Conservation (phyloP, 192 early-diverging fungal species). For the Coemansia interrupta region DNA sequence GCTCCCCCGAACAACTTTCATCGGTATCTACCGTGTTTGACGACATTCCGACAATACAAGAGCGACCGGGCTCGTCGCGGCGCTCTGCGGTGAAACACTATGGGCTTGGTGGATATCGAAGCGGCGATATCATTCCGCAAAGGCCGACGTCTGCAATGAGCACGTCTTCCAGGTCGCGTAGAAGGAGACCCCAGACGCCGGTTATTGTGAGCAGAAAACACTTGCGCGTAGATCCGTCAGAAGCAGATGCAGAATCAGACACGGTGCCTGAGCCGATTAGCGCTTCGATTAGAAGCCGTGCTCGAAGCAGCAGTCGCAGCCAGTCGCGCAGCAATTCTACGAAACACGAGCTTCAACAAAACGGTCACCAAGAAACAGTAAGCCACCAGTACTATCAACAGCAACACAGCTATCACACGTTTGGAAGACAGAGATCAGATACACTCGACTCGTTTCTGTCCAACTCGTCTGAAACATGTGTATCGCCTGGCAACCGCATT, state of each 20-base stretch:
- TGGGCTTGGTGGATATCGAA: background rate
- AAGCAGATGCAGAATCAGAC: conserved; percentile 47
- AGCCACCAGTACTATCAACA: background rate
- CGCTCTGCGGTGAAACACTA: background rate
- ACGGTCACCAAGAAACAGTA: background rate
- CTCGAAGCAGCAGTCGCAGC: background rate
- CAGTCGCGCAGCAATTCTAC: background rate
- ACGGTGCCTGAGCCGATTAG: conserved; percentile 13
- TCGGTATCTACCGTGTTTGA: conserved; percentile 26
- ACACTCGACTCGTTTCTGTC: conserved; percentile 32
- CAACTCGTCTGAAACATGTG: conserved; percentile 50
- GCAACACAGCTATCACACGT: background rate
- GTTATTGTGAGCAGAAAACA: background rate
- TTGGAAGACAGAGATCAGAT: conserved; percentile 24
- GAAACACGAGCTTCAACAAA: background rate
- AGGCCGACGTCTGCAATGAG: conserved; percentile 5
- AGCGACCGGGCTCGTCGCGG: background rate
- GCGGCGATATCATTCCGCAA: background rate
- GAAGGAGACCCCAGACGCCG: background rate
- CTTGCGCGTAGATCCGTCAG: conserved; percentile 17
- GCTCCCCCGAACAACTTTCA: conserved; percentile 14
- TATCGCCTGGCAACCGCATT: conserved; percentile 23
- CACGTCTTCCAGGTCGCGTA: conserved; percentile 9
- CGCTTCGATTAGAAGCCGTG: too few relatives aligned
- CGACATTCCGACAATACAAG: conserved; percentile 6